These are phyloP conservation scores for Tulasnella sp. DNA, from an alignment of 768 basidiomycete genomes.

Conservation along the genomic window DNA sequence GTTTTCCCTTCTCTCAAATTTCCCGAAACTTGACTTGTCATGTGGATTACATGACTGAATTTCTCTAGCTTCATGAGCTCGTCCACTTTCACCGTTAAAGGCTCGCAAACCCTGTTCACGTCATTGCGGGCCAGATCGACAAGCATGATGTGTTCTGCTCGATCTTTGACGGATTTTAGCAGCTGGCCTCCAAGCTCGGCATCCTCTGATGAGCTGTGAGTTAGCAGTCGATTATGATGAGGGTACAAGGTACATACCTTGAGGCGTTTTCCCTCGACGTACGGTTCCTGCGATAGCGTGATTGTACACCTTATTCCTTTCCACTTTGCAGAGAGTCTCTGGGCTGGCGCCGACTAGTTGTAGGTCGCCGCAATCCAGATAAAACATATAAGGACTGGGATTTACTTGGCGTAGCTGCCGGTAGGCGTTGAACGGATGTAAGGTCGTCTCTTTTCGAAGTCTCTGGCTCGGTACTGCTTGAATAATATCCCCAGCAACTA, in stretches of 20 bases:
- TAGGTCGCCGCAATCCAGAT: conserved; percentile 85
- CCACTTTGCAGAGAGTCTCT: conserved; percentile 95
- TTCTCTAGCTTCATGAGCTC: conserved; percentile 89
- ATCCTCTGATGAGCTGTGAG: conserved; percentile 64
- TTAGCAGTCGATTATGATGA: background rate
- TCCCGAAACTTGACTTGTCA: conserved; percentile 94
- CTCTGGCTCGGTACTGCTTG: conserved; percentile 97
- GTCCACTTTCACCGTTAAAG: conserved; percentile 93
- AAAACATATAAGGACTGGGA: conserved; percentile 99
- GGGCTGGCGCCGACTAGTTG: conserved; percentile 98
- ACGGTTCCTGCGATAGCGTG: conserved; percentile 98
- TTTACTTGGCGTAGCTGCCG: conserved; percentile 90
- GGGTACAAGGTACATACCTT: conserved; percentile 51
- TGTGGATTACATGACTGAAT: conserved; percentile 96
- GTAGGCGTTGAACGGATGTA: conserved; percentile 98
- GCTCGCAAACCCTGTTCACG: conserved; percentile 94
- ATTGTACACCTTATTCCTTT: conserved; percentile 86
- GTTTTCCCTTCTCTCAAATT: conserved; percentile 73
- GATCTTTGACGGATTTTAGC: conserved; percentile 83
- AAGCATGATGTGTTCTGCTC: conserved; percentile 98
- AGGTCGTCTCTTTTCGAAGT: conserved; percentile 71
- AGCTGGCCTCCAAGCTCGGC: conserved; percentile 68
- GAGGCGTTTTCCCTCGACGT: conserved; percentile 74
- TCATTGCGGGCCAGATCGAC: conserved; percentile 98
- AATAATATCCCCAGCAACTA: conserved; percentile 95